Percentiles rank a stretch among this genome's conserved stretches.
Evolutionary conservation across 2,329 filamentous ascomycete species (phyloP).

Genomic region (Rosellinia necatrix): DNA sequence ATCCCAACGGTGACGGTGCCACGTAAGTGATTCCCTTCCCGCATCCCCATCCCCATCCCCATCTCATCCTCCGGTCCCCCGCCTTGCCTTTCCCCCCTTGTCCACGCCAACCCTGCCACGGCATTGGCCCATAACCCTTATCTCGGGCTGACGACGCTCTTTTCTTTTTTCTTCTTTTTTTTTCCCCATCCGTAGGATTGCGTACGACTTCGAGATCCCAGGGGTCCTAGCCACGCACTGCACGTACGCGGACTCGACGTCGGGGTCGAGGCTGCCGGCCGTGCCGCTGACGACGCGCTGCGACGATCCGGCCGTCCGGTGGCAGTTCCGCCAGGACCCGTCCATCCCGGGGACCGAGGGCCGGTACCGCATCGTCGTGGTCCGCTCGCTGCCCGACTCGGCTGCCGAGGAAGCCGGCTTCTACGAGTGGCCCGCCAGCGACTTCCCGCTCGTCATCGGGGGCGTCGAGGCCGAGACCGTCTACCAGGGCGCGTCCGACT

Average conservation of each 20-base stretch:
- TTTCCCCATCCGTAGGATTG: slow-evolving; percentile 31
- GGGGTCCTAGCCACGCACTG: slow-evolving; percentile 25
- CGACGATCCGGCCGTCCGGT: slow-evolving; percentile 30
- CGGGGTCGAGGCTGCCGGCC: slow-evolving; percentile 28
- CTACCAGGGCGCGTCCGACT: slow-evolving; percentile 32
- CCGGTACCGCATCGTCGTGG: slow-evolving; percentile 33
- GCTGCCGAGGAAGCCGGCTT: slow-evolving; percentile 24
- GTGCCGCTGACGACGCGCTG: slow-evolving; percentile 28
- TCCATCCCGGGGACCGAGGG: slow-evolving; percentile 31
- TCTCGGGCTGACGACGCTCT: slow-evolving; percentile 1
- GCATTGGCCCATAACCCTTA: too few relatives aligned
- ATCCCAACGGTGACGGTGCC: slow-evolving; percentile 27
- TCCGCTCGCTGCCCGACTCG: slow-evolving; percentile 27
- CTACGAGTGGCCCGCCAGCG: slow-evolving; percentile 34
- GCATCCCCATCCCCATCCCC: too few relatives aligned
- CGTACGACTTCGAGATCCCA: slow-evolving; percentile 30
- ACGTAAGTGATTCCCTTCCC: slow-evolving; percentile 28
- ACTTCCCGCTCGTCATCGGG: slow-evolving; percentile 26
- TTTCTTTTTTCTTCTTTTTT: too few relatives aligned
- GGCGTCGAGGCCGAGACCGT: slow-evolving; percentile 28
- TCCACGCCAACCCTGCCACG: too few relatives aligned
- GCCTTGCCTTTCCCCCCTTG: too few relatives aligned
- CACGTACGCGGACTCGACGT: slow-evolving; percentile 30
- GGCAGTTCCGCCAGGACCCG: slow-evolving; percentile 38
- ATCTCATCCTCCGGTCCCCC: too few relatives aligned